Evolutionary conservation across 257 asterid genomes (phyloP), one percentile per base, ranked within the genome.

Genomic region (Linderniella brevidens): DNA sequence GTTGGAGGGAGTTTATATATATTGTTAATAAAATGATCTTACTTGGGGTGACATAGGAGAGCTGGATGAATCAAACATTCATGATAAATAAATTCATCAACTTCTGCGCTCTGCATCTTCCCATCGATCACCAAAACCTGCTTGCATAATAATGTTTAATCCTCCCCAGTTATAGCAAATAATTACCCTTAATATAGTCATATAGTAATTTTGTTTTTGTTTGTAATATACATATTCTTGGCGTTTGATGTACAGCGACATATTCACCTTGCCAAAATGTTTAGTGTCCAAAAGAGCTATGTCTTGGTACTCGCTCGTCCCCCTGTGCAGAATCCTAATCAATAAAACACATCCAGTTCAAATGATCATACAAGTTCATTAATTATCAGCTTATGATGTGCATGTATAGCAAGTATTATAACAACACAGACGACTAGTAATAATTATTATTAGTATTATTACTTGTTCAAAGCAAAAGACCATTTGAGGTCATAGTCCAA

Each of bases 101-200:
- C 70, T 65, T 88, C 97, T 17, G 97, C 95, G 76, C 97, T 88
- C 70, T 88, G 97, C 97, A 88, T 88, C 82, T 88, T 88, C 55
- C 97, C 97, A 67, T 88, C 97, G 56, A 88, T 84, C 67, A 88
- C 95, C 77, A 88, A 60, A 43, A 74, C 83, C 95, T 88, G 73
- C 66, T n/a, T n/a, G n/a, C n/a, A n/a, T n/a, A n/a, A 56, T 17
- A 1, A 11, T 17, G 35, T 11, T 4, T 8, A 45, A 41, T 17
- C 5, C 1, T 44, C 19, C 5, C 19, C 14, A 44, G 19, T 17
- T 13, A 44, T 13, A 44, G 13, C 10, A 9, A 15, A n/a, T 13
- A 18, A 3, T 13, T 39, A 9, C 3, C 13, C 4, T 10, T 39
- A 6, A 37, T 37, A 37, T 37, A 8, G 8, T 37, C 40, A 8